phyloP scores from a whole-genome alignment of 2,329 filamentous ascomycete genomes.

The Sclerotinia minor region DNA sequence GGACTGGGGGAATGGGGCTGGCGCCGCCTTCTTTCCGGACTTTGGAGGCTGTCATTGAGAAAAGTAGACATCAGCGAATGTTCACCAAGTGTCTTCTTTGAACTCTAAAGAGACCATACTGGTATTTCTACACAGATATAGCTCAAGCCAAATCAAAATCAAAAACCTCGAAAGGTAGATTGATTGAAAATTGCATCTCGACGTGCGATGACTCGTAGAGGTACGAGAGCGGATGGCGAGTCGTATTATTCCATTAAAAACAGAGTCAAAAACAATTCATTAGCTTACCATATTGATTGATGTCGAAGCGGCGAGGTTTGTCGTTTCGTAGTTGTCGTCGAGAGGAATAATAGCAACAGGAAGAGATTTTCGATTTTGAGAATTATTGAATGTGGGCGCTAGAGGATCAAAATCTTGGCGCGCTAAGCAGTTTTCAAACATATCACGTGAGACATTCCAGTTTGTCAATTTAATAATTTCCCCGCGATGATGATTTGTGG shows the following conservation, averaged over 20 bases:
- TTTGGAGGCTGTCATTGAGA: slow-evolving; percentile 99
- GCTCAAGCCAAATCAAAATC: slow-evolving; percentile 68
- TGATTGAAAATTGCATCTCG: slow-evolving; percentile 41
- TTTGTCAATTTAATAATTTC: slow-evolving; percentile 15
- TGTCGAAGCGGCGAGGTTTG: slow-evolving; percentile 43
- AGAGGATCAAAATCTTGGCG: slow-evolving; percentile 35
- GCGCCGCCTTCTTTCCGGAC: slow-evolving; percentile 93
- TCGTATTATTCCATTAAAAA: slow-evolving; percentile 36
- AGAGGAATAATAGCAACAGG: slow-evolving; percentile 32
- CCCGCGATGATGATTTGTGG: slow-evolving; percentile 10
- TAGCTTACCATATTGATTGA: slow-evolving; percentile 63
- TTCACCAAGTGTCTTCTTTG: slow-evolving; percentile 81
- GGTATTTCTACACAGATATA: slow-evolving; percentile 45
- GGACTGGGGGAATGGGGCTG: slow-evolving; percentile 92
- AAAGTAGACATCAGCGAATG: slow-evolving; percentile 95
- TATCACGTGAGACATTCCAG: slow-evolving; percentile 14
- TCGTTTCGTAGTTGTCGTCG: slow-evolving; percentile 28
- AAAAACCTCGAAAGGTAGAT: slow-evolving; percentile 40
- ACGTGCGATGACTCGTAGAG: slow-evolving; percentile 45
- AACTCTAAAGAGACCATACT: slow-evolving; percentile 80
- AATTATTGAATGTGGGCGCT: slow-evolving; percentile 28
- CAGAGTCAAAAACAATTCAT: slow-evolving; percentile 41
- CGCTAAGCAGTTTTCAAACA: not conserved
- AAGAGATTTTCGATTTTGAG: slow-evolving; percentile 32
- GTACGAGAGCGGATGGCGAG: slow-evolving; percentile 43